These are phyloP conservation scores for Turritis glabra DNA, from an alignment of 345 rosid species.

Conservation along the genomic window DNA sequence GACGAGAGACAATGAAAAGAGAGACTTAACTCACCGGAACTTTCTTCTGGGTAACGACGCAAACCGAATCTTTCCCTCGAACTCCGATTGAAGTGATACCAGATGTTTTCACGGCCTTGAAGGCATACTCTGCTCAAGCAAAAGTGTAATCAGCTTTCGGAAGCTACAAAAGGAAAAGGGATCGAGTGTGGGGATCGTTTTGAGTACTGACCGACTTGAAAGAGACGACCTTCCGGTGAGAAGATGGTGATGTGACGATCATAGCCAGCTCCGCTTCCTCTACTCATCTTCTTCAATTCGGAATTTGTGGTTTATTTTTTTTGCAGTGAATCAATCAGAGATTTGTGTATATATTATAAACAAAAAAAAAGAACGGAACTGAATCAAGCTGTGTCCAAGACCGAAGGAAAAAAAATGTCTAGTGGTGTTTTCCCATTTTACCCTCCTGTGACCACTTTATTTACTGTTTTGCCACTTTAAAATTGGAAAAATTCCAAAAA, in stretches of 20 bases:
- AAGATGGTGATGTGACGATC: conserved; percentile 91
- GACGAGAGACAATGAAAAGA: background rate
- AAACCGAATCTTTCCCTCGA: conserved; percentile 87
- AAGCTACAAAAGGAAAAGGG: background rate
- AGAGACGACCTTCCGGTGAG: conserved; percentile 87
- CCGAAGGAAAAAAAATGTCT: background rate
- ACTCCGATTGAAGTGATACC: conserved; percentile 94
- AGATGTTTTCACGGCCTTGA: conserved; percentile 97
- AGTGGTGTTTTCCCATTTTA: background rate
- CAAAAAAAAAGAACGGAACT: background rate
- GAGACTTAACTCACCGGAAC: conserved; percentile 82
- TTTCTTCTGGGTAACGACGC: conserved; percentile 98
- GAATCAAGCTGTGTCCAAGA: background rate
- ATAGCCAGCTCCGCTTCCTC: conserved; percentile 86
- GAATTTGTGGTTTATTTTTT: background rate
- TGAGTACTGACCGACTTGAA: conserved; percentile 66
- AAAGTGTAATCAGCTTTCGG: background rate
- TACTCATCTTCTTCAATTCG: conserved; percentile 49
- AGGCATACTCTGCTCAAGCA: conserved; percentile 50
- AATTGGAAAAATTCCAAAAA: no score
- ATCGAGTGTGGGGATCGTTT: background rate
- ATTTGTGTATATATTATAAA: background rate
- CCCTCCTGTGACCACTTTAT: background rate
- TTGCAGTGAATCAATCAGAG: background rate
- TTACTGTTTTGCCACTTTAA: background rate